A percentile compares a stretch with the other conserved stretches of the same genome.
Conservation (phyloP, 1,284 basidiomycete species). For the Cryptococcus sp. region DNA sequence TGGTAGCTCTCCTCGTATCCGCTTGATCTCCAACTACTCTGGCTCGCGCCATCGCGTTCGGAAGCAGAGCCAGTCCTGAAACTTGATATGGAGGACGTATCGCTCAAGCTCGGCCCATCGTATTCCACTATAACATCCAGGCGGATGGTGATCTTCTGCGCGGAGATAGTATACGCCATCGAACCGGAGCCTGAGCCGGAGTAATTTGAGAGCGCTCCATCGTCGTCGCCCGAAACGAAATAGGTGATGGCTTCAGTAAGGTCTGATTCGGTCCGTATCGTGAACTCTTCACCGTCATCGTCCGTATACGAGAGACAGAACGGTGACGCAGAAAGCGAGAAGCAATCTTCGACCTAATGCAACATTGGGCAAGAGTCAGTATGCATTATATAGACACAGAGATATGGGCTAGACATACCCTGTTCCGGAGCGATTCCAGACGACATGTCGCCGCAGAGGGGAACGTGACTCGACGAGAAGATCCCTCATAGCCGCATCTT, state of each 20-base stretch:
- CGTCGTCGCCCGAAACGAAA: conserved; percentile 69
- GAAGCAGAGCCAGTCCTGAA: conserved; percentile 53
- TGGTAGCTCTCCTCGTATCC: conserved; percentile 14
- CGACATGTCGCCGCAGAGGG: conserved; percentile 72
- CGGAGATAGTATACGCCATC: conserved; percentile 9
- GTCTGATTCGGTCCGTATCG: conserved; percentile 69
- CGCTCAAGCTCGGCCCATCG: conserved; percentile 85
- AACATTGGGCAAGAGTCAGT: no score
- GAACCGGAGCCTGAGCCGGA: conserved; percentile 42
- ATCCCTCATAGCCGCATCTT: conserved; percentile 74
- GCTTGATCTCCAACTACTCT: conserved; percentile 27
- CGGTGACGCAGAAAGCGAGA: conserved; percentile 67
- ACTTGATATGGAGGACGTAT: conserved; percentile 71
- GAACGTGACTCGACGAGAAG: conserved; percentile 73
- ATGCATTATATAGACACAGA: background rate
- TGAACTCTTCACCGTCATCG: conserved; percentile 73
- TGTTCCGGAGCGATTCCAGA: conserved; percentile 67
- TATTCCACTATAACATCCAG: conserved; percentile 79
- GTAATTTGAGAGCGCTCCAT: conserved; percentile 69
- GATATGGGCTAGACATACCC: conserved; percentile 55
- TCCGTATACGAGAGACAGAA: conserved; percentile 80
- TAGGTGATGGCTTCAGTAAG: conserved; percentile 82
- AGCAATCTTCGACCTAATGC: conserved; percentile 74
- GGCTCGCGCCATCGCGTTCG: conserved; percentile 15
- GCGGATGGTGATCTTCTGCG: conserved; percentile 67